These are phyloP conservation scores for Durio zibethinus DNA, from an alignment of 345 rosid species.

Conservation along the genomic window DNA sequence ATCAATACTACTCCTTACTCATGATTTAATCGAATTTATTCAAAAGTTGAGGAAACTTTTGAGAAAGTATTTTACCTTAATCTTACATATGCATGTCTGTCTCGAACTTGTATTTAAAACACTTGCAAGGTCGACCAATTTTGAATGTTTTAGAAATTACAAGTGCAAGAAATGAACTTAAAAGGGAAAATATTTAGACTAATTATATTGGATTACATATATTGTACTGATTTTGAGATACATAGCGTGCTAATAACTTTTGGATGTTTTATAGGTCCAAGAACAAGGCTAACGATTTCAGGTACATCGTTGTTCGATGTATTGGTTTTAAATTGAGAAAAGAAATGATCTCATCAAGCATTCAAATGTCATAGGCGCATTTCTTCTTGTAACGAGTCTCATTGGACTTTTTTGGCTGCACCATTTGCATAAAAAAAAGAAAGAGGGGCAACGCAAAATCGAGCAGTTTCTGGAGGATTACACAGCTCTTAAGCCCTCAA, in stretches of 20 bases:
- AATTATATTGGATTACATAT: neutral
- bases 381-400: neutral
- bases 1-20: neutral
- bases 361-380: neutral
- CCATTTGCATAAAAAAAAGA: neutral
- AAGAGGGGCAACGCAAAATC: slow-evolving; percentile 15
- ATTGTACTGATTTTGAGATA: neutral
- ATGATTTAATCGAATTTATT: too few relatives aligned
- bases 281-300: slow-evolving; percentile 5
- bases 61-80: neutral
- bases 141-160: neutral
- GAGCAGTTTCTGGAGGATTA: slow-evolving; percentile 21
- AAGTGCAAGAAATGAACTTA: too few relatives aligned
- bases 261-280: neutral
- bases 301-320: neutral
- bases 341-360: neutral
- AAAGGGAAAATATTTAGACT: neutral
- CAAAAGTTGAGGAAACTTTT: neutral
- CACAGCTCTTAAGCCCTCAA: slow-evolving; percentile 25
- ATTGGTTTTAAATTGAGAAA: neutral
- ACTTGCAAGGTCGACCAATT: neutral
- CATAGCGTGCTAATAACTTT: neutral
- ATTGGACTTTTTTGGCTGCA: neutral
- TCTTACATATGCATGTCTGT: neutral
- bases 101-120: too few relatives aligned